Evolutionary conservation across 2,329 filamentous ascomycete genomes (phyloP).

Genomic region (Colletotrichum falcatum): DNA sequence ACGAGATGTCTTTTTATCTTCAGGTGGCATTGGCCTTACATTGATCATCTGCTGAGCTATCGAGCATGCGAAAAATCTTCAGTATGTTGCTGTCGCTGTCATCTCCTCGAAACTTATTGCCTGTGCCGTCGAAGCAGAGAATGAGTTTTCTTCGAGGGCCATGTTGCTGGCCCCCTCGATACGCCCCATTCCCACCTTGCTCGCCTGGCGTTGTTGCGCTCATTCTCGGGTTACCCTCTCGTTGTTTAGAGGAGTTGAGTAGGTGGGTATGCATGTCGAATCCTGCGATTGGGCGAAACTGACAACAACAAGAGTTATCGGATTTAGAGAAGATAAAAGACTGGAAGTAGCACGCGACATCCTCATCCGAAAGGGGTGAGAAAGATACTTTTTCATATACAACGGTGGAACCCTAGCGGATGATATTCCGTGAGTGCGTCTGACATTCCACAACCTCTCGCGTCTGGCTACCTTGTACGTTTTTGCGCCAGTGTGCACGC

Average conservation of each 20-base stretch:
- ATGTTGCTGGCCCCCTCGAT: neutral
- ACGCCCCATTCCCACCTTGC: slow-evolving; percentile 5
- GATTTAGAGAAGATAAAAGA: neutral
- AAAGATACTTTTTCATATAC: slow-evolving; percentile 12
- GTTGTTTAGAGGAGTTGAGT: neutral
- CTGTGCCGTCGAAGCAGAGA: slow-evolving; percentile 73
- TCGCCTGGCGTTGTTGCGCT: neutral
- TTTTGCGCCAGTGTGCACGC: neutral
- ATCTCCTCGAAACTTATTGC: slow-evolving; percentile 73
- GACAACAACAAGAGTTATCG: neutral
- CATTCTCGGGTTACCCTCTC: neutral
- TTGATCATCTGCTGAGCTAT: slow-evolving; percentile 71
- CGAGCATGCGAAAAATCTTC: slow-evolving; percentile 78
- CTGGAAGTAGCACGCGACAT: neutral
- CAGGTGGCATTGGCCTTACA: slow-evolving; percentile 52
- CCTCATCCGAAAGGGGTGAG: neutral
- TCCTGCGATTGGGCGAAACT: neutral
- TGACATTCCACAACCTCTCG: neutral
- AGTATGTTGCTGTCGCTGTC: slow-evolving; percentile 75
- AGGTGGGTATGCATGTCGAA: slow-evolving; percentile 12
- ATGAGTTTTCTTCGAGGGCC: slow-evolving; percentile 59
- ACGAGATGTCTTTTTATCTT: neutral
- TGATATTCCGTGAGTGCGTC: neutral
- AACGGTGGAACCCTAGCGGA: neutral
- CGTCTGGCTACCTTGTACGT: neutral